A percentile compares a stretch with the other conserved stretches of the same genome.
Evolutionary conservation across 139 green algal species (phyloP).

Genomic region (Parachlorella kessleri): DNA sequence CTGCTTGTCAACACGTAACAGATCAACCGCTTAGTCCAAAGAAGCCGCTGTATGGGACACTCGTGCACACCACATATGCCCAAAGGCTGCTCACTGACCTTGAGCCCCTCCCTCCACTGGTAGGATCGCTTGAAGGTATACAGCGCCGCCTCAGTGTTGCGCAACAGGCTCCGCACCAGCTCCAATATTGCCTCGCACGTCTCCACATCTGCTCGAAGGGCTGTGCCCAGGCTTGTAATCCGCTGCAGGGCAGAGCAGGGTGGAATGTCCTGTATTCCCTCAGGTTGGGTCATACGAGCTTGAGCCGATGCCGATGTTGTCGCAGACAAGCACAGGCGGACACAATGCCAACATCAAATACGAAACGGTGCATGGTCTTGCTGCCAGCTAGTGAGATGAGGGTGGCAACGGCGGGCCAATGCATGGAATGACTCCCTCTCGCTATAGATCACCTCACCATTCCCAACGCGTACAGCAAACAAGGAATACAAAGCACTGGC

Average conservation of each 20-base stretch:
- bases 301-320: not conserved
- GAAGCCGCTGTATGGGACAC: not conserved
- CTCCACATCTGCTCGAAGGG: not conserved
- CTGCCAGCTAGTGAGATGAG: too few species aligned
- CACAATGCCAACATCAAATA: too few species aligned
- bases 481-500: too few species aligned
- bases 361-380: too few species aligned
- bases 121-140: constrained; percentile 45
- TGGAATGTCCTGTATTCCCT: too few species aligned
- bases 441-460: too few species aligned
- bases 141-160: constrained; percentile 36
- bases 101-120: constrained; percentile 35
- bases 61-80: too few species aligned
- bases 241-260: not conserved
- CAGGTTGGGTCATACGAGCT: not conserved
- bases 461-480: not conserved
- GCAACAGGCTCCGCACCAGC: constrained; percentile 32
- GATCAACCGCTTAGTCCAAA: not conserved
- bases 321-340: not conserved
- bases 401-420: too few species aligned
- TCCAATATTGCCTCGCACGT: constrained; percentile 19
- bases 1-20: not conserved
- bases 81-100: not conserved
- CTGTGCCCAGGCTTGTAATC: not conserved
- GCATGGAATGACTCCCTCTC: too few species aligned